Base-by-base conservation (phyloP, 176 grass and related monocot genomes). In the Oryza brachyantha region DNA sequence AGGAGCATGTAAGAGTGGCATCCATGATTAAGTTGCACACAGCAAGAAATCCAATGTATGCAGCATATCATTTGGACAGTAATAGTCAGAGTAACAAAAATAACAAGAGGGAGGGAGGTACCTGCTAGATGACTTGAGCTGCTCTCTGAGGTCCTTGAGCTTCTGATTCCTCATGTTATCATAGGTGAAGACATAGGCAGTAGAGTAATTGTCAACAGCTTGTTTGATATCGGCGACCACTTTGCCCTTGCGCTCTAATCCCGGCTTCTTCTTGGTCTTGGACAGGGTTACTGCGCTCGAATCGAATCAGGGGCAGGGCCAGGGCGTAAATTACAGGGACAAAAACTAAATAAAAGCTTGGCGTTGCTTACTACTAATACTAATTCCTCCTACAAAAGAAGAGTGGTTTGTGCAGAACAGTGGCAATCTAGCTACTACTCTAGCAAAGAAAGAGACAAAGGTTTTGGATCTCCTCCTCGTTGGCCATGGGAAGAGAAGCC, bases 121-220 rank as follows among this genome's bases (percentile, higher is more conserved):
- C 91, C 93, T 91, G 94, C 86, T 89, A 40, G 69, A 75, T 7
- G 91, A 76, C 59, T 99, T 99, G 32, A 89, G 66, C 13, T 99
- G 85, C 19, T 99, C 96, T 77, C 85, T 91, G 28, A 99, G 88
- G 62, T 79, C 84, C 85, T 99, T 99, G 54, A 99, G 89, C 55
- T 84, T 94, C 77, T 91, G 96, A 68, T 97, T 97, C 73, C 92
- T 92, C 96, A 95, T 99, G 66, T 95, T 93, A 54, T 95, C 88
- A 16, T 83, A 95, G 28, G 87, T 93, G n/a, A 99, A 99, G 28
- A 99, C 92, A 68, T 95, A 99, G 17, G 81, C 86, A 17, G 61
- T 89, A 54, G 28, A 28, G 73, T 91, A 80, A 3, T 70, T 37
- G 1, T 95, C 85, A 9, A 95, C 3, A 0, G 81, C 96, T 14